Percentiles rank a stretch among this genome's conserved stretches.
Evolutionary conservation across 257 asterid genomes (phyloP).

Genomic region (Perilla frutescens): DNA sequence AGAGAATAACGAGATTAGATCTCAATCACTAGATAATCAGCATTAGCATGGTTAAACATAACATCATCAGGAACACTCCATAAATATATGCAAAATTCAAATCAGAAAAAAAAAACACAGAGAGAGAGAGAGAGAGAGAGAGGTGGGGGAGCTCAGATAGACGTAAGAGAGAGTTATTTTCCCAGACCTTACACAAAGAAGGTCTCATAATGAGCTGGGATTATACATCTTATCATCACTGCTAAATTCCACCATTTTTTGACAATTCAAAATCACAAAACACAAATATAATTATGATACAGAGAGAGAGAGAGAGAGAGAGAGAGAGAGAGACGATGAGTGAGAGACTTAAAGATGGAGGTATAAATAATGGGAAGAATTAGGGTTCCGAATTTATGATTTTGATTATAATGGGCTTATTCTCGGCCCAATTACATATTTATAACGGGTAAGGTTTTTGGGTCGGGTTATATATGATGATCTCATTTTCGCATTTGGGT

Average conservation of each 20-base stretch:
- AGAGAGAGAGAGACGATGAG: background rate
- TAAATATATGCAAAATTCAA: background rate
- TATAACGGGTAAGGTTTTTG: too few relatives aligned
- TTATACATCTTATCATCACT: slow-evolving; percentile 40
- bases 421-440: background rate
- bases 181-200: slow-evolving; percentile 50
- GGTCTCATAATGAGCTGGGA: slow-evolving; percentile 53
- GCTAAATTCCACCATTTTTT: background rate
- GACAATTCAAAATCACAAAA: background rate
- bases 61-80: slow-evolving; percentile 28
- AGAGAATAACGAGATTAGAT: slow-evolving; percentile 22
- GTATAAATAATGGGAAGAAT: background rate
- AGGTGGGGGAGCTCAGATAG: slow-evolving; percentile 33
- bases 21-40: slow-evolving; percentile 31
- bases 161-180: slow-evolving; percentile 22
- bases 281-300: background rate
- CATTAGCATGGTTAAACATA: slow-evolving; percentile 38
- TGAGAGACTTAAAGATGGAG: background rate
- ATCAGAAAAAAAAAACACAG: background rate
- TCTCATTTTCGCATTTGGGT: too few relatives aligned
- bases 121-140: background rate
- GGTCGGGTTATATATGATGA: too few relatives aligned
- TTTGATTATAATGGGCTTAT: background rate
- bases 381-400: slow-evolving; percentile 14
- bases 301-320: background rate